These are phyloP conservation scores for Clavariopsis aquatica DNA, from an alignment of 495 filamentous ascomycete genomes.

Conservation along the genomic window DNA sequence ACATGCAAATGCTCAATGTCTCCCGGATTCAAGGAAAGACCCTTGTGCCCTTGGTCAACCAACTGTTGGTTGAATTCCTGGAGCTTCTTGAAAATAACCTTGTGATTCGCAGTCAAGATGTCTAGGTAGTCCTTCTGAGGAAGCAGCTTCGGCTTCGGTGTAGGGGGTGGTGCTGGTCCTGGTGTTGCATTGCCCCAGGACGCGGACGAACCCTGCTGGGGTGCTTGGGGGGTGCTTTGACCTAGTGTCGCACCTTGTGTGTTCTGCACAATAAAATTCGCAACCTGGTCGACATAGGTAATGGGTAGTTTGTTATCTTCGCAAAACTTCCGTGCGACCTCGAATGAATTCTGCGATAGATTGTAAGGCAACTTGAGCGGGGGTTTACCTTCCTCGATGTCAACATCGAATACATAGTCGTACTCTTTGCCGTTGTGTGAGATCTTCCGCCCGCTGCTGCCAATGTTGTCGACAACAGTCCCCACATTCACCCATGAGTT, in stretches of 20 bases:
- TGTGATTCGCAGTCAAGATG: constrained; percentile 61
- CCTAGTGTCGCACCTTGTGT: constrained; percentile 84
- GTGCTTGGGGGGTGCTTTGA: constrained; percentile 47
- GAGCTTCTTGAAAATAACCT: constrained; percentile 72
- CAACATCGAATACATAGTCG: constrained; percentile 97
- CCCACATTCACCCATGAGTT: constrained; percentile 82
- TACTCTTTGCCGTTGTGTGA: constrained; percentile 84
- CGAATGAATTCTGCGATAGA: constrained; percentile 86
- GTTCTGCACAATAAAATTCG: constrained; percentile 89
- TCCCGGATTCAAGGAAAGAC: constrained; percentile 68
- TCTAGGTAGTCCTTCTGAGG: constrained; percentile 85
- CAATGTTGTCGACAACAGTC: constrained; percentile 87
- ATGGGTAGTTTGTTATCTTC: constrained; percentile 87
- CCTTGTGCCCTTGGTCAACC: constrained; percentile 67
- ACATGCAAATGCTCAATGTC: constrained; percentile 61
- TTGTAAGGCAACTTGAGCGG: constrained; percentile 94
- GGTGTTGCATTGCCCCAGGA: constrained; percentile 63
- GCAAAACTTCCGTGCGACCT: constrained; percentile 89
- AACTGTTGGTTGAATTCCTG: constrained; percentile 69
- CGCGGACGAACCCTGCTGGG: constrained; percentile 76
- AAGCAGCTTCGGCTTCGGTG: constrained; percentile 61
- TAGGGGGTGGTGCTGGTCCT: constrained; percentile 39
- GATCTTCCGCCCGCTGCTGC: constrained; percentile 73
- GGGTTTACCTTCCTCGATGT: constrained; percentile 94
- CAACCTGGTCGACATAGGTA: constrained; percentile 87